Percentiles rank a stretch among this genome's conserved stretches.
Conservation (phyloP, 345 rosid genomes). For the Punica granatum region DNA sequence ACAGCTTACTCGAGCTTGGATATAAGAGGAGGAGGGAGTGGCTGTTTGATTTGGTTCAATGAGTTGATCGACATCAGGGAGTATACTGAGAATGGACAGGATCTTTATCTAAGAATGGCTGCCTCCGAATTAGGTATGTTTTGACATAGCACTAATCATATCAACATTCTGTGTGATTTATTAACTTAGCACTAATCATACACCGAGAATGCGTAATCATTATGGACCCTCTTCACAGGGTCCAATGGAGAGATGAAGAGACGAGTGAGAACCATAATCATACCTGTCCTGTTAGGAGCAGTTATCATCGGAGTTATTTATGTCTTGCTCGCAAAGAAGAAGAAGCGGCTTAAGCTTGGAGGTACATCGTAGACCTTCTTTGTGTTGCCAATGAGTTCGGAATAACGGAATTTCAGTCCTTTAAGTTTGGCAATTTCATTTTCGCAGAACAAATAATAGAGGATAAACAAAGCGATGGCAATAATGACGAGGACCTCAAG, state of each 20-base stretch:
- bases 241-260: neutral
- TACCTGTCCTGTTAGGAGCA: neutral
- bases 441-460: neutral
- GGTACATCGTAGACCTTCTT: conserved; percentile 2
- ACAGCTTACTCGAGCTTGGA: conserved; percentile 35
- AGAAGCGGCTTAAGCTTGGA: neutral
- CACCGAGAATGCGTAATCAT: neutral
- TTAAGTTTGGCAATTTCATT: neutral
- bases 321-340: neutral
- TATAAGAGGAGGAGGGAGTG: conserved; percentile 26
- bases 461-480: neutral
- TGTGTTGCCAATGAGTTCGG: neutral
- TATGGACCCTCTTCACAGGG: neutral
- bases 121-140: conserved; percentile 8
- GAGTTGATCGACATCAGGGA: conserved; percentile 13
- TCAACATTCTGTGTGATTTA: neutral
- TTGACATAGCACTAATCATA: neutral
- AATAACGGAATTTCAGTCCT: neutral
- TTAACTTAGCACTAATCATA: too few species aligned
- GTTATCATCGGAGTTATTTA: neutral
- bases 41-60: conserved; percentile 12
- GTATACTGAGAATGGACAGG: conserved; percentile 11
- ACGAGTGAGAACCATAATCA: neutral
- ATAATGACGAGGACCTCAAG: conserved; percentile 10
- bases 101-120: conserved; percentile 15